phyloP scores from a whole-genome alignment of 2,329 filamentous ascomycete genomes.

The Clarireedia monteithiana region DNA sequence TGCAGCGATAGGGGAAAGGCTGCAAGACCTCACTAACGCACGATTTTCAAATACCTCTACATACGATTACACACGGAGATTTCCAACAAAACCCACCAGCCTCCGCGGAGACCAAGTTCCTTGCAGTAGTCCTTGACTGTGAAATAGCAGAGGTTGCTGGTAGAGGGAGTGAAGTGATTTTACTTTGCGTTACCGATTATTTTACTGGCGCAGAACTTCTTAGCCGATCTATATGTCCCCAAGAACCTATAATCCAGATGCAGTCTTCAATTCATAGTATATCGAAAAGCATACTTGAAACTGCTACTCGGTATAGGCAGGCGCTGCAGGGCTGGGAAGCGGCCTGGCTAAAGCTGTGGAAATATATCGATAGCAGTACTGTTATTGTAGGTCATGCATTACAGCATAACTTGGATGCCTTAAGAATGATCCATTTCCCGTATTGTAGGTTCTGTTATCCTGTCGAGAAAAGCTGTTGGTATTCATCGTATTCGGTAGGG shows the following conservation, averaged over 20 bases:
- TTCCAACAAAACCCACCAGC: slow-evolving; percentile 10
- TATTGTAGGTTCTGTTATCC: slow-evolving; percentile 38
- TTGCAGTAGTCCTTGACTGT: slow-evolving; percentile 38
- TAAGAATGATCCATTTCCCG: slow-evolving; percentile 35
- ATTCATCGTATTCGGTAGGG: slow-evolving; percentile 25
- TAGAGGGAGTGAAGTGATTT: slow-evolving; percentile 28
- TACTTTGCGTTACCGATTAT: slow-evolving; percentile 36
- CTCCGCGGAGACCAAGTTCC: slow-evolving; percentile 16
- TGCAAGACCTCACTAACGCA: slow-evolving; percentile 13
- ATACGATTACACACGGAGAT: slow-evolving; percentile 8
- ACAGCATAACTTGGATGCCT: slow-evolving; percentile 35
- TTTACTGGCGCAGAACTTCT: slow-evolving; percentile 40
- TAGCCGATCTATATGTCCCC: slow-evolving; percentile 35
- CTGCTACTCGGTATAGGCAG: slow-evolving; percentile 26
- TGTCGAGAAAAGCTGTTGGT: slow-evolving; percentile 32
- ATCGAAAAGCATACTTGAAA: slow-evolving; percentile 25
- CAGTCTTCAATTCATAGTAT: slow-evolving; percentile 35
- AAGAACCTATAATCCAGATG: slow-evolving; percentile 30
- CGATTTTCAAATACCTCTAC: slow-evolving; percentile 11
- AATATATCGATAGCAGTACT: slow-evolving; percentile 35
- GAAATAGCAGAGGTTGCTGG: slow-evolving; percentile 37
- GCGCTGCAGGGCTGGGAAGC: slow-evolving; percentile 35
- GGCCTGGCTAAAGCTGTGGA: slow-evolving; percentile 36
- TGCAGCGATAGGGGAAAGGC: slow-evolving; percentile 9
- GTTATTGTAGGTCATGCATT: slow-evolving; percentile 42